Conservation (phyloP, 345 rosid species). For the Sisymbrium irio region DNA sequence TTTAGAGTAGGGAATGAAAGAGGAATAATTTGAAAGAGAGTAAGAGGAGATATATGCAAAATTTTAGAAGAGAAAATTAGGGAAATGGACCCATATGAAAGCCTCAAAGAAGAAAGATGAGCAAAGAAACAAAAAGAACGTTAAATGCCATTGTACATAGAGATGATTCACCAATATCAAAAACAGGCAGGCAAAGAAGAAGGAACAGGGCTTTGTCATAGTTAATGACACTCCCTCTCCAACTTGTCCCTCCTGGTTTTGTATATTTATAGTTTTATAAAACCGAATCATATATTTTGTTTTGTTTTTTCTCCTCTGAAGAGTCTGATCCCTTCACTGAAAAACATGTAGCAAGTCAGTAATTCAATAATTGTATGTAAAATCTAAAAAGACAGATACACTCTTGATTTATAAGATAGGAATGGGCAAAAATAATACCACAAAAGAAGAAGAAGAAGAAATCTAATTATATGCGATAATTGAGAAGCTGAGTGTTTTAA, state of each 20-base stretch:
- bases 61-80: not conserved
- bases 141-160: conserved; percentile 24
- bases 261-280: not conserved
- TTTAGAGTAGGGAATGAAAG: conserved; percentile 2
- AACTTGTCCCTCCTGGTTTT: conserved; percentile 17
- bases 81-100: conserved; percentile 25
- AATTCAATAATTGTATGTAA: conserved; percentile 24
- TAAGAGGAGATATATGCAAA: conserved; percentile 17
- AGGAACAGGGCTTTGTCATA: conserved; percentile 34
- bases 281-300: not conserved
- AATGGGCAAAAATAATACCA: conserved; percentile 16
- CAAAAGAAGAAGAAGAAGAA: not conserved
- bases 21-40: conserved; percentile 25
- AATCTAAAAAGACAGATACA: conserved; percentile 23
- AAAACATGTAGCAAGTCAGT: conserved; percentile 27
- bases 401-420: conserved; percentile 22
- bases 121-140: conserved; percentile 10
- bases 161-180: conserved; percentile 25
- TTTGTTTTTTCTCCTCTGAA: not conserved
- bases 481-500: conserved; percentile 27
- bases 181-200: conserved; percentile 30
- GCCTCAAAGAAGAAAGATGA: conserved; percentile 16
- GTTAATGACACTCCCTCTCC: conserved; percentile 33
- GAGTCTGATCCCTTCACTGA: conserved; percentile 18
- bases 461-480: conserved; percentile 11